These are phyloP conservation scores for Malassezia sp. DNA, from an alignment of 1,284 basidiomycete genomes.

Conservation along the genomic window DNA sequence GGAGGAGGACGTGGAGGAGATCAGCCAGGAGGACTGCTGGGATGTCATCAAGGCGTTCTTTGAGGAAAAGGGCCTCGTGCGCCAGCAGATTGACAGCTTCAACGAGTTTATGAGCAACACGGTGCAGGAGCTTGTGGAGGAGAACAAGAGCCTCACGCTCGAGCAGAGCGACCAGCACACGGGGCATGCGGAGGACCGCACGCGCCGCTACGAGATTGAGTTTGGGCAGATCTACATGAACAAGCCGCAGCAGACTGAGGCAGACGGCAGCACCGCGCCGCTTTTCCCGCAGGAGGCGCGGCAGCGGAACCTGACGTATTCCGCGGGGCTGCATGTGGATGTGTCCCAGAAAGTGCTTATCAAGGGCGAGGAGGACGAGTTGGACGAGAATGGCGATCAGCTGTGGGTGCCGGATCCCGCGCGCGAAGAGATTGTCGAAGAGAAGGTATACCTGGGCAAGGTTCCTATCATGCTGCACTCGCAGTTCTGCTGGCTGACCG, in stretches of 20 bases:
- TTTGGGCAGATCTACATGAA: conserved; percentile 97
- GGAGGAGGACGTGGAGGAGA: conserved; percentile 33
- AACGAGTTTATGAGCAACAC: conserved; percentile 99
- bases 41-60: conserved; percentile 78
- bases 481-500: conserved; percentile 82
- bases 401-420: conserved; percentile 60
- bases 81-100: conserved; percentile 94
- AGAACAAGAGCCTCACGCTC: conserved; percentile 80
- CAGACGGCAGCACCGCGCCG: conserved; percentile 82
- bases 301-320: conserved; percentile 85
- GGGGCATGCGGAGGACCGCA: conserved; percentile 50
- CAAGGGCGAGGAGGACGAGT: conserved; percentile 63
- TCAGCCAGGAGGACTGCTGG: conserved; percentile 45
- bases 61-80: conserved; percentile 89
- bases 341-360: conserved; percentile 76
- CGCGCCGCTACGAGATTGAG: conserved; percentile 86
- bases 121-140: conserved; percentile 99
- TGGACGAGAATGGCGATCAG: conserved; percentile 58
- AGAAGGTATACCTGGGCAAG: conserved; percentile 93
- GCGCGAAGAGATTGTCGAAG: conserved; percentile 55
- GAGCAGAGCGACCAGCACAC: conserved; percentile 94
- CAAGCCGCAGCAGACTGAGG: conserved; percentile 83
- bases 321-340: conserved; percentile 89
- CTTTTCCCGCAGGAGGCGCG: conserved; percentile 97
- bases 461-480: conserved; percentile 97